Conservation (phyloP, 1,139 yeast genomes). For the Maudiozyma humilis region DNA sequence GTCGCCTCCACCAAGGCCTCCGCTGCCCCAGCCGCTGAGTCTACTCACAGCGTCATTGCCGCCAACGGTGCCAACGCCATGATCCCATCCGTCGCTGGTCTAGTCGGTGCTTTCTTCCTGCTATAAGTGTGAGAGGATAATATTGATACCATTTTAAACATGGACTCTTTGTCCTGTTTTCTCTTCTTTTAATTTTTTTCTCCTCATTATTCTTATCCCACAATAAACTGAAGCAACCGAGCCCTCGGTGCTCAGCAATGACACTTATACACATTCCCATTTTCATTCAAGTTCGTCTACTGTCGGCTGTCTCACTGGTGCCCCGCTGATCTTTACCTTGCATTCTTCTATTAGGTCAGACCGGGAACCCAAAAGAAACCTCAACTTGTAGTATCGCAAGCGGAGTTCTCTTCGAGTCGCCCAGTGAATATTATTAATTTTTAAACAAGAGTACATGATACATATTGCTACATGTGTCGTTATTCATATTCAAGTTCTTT, state of each 20-base stretch:
- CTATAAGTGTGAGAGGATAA: conserved; percentile 2
- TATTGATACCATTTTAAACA: not conserved
- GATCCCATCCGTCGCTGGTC: conserved; percentile 9
- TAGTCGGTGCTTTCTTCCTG: conserved; percentile 11
- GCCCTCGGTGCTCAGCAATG: too few species aligned
- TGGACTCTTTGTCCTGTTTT: not conserved
- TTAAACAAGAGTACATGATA: not conserved
- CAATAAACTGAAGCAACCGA: too few species aligned
- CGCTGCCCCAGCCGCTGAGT: not conserved
- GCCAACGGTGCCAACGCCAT: conserved; percentile 8
- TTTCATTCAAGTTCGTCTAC: not conserved
- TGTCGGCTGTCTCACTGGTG: too few species aligned
- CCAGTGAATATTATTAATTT: too few species aligned
- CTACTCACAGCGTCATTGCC: not conserved
- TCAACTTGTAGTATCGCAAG: too few species aligned
- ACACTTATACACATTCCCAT: not conserved
- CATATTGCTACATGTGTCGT: not conserved
- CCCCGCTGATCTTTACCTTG: too few species aligned
- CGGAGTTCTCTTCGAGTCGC: too few species aligned
- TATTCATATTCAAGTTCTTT: not conserved
- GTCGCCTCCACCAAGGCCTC: not conserved
- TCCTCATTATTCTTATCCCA: not conserved
- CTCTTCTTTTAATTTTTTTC: not conserved
- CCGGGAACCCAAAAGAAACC: too few species aligned
- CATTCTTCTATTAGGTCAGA: too few species aligned